Evolutionary conservation across 2,329 filamentous ascomycete species (phyloP), one percentile per base, ranked within the genome.

Genomic region (Periglandula ipomoeae): DNA sequence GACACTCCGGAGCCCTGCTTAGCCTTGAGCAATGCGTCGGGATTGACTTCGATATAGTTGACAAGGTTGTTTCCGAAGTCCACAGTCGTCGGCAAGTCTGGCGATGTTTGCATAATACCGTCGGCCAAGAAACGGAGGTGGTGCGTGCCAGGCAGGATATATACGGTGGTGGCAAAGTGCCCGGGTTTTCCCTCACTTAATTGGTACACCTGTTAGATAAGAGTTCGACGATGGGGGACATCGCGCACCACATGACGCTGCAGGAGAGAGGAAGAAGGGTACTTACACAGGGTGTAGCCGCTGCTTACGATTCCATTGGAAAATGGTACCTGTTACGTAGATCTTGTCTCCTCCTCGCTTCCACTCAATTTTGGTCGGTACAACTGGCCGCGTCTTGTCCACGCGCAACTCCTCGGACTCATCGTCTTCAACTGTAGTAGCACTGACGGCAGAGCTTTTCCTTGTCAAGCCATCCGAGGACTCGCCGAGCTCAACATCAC

Each of bases 21-120:
- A 20, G 58, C 55, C n/a, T 53, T 59, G 23, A 64, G 61, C 10
- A 73, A 72, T 26, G 83, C 68, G 60, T 90, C 85, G 32, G 87
- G 81, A 59, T 79, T 87, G 53, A 97, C 87, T 70, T 98, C 93
- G 61, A 98, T 88, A 65, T 97, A 98, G 69, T 98, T 98, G 68
- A 98, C 91, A 17, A 98, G 75, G 63, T 95, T 95, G 70, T 97
- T 97, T 55, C 89, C 94, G 65, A 94, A 96, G 65, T 98, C 93
- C 50, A 98, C 93, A 2, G 93, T 95, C 0, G 93, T 97, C 13
- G 93, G 91, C 48, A 96, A 75, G 55, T 86, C 81, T 52, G 87
- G 82, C 15, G 89, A 93, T 13, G 89, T 93, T 63, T 85, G 81
- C 89, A 96, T 95, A 61, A 91, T 84, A 50, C 87, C 87, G 68